Conservation (phyloP, 805 yeast species). For the Candida glaebosa region DNA sequence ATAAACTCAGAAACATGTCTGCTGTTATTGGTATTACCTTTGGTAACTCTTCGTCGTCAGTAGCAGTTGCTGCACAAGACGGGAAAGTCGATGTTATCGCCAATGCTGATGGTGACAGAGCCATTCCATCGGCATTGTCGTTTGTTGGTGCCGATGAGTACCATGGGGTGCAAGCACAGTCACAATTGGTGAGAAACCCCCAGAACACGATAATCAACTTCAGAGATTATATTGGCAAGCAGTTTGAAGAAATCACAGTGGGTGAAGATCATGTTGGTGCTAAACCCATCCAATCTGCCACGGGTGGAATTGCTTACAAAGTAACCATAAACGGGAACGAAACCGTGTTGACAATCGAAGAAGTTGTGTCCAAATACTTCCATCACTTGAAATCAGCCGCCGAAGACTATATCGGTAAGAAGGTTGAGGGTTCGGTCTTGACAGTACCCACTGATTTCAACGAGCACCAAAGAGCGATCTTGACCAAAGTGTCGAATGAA, state of each 20-base stretch:
- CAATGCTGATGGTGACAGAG: constrained; percentile 98
- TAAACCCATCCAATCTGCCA: constrained; percentile 47
- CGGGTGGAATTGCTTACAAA: constrained; percentile 69
- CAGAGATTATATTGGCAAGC: constrained; percentile 86
- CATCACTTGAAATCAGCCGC: constrained; percentile 82
- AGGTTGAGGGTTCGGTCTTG: constrained; percentile 77
- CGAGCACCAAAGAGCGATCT: constrained; percentile 63
- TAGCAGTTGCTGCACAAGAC: constrained; percentile 80
- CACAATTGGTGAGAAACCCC: constrained; percentile 89
- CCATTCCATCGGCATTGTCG: constrained; percentile 88
- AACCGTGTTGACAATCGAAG: constrained; percentile 65
- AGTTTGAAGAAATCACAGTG: constrained; percentile 66
- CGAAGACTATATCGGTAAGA: constrained; percentile 82
- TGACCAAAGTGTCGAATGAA: constrained; percentile 56
- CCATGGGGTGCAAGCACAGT: constrained; percentile 94
- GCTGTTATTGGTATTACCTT: constrained; percentile 88
- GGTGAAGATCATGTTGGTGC: constrained; percentile 55
- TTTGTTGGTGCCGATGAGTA: constrained; percentile 94
- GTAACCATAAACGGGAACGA: constrained; percentile 48
- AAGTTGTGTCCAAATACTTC: constrained; percentile 81
- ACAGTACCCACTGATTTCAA: constrained; percentile 89
- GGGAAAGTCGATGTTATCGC: constrained; percentile 97
- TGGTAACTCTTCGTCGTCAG: constrained; percentile 94
- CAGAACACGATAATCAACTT: constrained; percentile 82
- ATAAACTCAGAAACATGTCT: constrained; percentile 25